A percentile compares a stretch with the other conserved stretches of the same genome.
Evolutionary conservation across 2,329 filamentous ascomycete genomes (phyloP).

Genomic region (Raffaelea albimanens): DNA sequence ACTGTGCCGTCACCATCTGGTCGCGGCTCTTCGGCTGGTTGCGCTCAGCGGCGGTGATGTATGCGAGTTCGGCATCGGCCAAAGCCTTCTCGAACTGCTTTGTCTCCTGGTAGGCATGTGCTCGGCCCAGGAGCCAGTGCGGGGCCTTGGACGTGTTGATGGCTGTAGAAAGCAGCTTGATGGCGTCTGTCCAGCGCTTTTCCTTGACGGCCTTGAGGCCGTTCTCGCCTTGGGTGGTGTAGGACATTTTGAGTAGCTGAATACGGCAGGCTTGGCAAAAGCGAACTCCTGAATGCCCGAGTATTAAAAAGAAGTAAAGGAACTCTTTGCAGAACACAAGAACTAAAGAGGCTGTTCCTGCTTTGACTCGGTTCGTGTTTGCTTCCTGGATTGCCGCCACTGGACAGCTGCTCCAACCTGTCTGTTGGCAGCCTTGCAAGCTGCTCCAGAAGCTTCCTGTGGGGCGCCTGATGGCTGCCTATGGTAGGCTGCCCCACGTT

Average conservation of each 20-base stretch:
- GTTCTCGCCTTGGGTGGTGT: conserved; percentile 38
- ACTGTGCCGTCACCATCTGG: conserved; percentile 70
- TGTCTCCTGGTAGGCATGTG: conserved; percentile 64
- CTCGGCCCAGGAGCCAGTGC: conserved; percentile 72
- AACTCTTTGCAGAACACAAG: too few species aligned
- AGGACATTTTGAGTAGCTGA: conserved; percentile 34
- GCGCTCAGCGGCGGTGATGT: conserved; percentile 53
- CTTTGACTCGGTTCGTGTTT: background rate
- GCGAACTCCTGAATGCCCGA: too few species aligned
- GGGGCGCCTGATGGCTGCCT: background rate
- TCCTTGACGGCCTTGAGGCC: conserved; percentile 58
- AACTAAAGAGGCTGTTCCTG: too few species aligned
- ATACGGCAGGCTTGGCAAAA: too few species aligned
- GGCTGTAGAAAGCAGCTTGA: conserved; percentile 58
- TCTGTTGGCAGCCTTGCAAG: too few species aligned
- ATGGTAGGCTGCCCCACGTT: background rate
- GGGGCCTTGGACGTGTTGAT: conserved; percentile 59
- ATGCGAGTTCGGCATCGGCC: conserved; percentile 58
- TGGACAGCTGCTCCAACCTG: too few species aligned
- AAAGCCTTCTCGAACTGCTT: conserved; percentile 55
- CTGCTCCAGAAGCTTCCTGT: conserved; percentile 1
- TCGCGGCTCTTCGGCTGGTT: conserved; percentile 50
- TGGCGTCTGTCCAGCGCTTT: conserved; percentile 57
- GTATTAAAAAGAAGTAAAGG: too few species aligned
- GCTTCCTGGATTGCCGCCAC: background rate